Conservation (phyloP, 208 protist species). For the Acanthamoeba culbertsoni region DNA sequence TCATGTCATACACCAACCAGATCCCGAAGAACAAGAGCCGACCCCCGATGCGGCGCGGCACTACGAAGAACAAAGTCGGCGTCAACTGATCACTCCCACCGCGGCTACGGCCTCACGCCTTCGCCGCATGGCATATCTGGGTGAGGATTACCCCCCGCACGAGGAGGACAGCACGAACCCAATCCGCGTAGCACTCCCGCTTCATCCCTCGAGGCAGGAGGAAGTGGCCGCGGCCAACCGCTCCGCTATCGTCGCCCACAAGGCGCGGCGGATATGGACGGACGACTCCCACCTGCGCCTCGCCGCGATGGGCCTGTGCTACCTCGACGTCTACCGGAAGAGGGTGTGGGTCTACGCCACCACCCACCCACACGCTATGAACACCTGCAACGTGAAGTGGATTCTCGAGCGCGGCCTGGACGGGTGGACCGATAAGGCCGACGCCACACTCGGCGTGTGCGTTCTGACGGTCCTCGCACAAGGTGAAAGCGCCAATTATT, state of each 20-base stretch:
- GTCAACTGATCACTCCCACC: conserved; percentile 15
- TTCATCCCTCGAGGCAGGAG: background rate
- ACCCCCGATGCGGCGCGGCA: background rate
- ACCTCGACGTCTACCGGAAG: conserved; percentile 2
- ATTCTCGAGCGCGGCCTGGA: background rate
- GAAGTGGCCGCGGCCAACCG: background rate
- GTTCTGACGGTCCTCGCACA: conserved; percentile 35
- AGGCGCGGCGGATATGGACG: background rate
- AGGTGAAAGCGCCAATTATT: too few species aligned
- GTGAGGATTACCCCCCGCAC: background rate
- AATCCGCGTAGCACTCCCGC: background rate
- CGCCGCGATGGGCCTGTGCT: background rate
- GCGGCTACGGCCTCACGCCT: background rate
- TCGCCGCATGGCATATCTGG: background rate
- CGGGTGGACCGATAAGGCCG: background rate
- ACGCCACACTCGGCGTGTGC: background rate
- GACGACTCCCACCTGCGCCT: conserved; percentile 11
- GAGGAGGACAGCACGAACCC: background rate
- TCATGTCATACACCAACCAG: too few species aligned
- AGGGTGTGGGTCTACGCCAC: conserved; percentile 48
- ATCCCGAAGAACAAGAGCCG: background rate
- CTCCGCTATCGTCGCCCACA: background rate
- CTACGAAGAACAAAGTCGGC: background rate
- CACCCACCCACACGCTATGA: background rate
- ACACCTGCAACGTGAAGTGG: background rate